Conservation (phyloP, 192 early-diverging fungal species). For the Coemansia asiatica region DNA sequence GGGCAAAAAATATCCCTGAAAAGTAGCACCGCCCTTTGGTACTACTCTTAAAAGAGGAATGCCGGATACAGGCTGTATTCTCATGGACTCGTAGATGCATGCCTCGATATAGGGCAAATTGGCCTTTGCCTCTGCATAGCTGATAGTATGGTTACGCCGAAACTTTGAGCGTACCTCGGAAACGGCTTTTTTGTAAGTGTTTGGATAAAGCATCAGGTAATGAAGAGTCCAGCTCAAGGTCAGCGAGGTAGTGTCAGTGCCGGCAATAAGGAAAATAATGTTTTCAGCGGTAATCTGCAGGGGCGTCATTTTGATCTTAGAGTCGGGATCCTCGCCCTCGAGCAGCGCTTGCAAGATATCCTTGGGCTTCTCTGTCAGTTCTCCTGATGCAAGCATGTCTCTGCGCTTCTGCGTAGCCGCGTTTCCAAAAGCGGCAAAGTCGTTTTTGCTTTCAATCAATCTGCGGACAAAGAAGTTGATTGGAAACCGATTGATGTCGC, state of each 20-base stretch:
- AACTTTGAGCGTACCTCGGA: conserved; percentile 37
- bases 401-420: conserved; percentile 9
- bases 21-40: conserved; percentile 23
- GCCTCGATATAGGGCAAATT: conserved; percentile 45
- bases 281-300: conserved; percentile 32
- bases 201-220: conserved; percentile 36
- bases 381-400: conserved; percentile 6
- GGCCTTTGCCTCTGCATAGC: conserved; percentile 31
- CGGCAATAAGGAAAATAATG: conserved; percentile 30
- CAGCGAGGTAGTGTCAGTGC: conserved; percentile 41
- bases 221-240: conserved; percentile 44
- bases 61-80: conserved; percentile 30
- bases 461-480: conserved; percentile 3
- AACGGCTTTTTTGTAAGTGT: conserved; percentile 12
- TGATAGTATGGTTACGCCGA: conserved; percentile 26
- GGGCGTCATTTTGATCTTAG: conserved; percentile 32
- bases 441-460: conserved; percentile 18
- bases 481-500: conserved; percentile 13
- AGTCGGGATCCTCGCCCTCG: conserved; percentile 44
- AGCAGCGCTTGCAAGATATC: conserved; percentile 48
- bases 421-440: conserved; percentile 24
- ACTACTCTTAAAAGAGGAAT: conserved; percentile 22
- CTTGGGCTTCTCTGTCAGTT: conserved; percentile 25
- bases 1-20: conserved; percentile 40
- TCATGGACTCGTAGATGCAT: conserved; percentile 46